Evolutionary conservation across 2,329 filamentous ascomycete genomes (phyloP), one percentile per base, ranked within the genome.

Genomic region (Penicillium sp.): DNA sequence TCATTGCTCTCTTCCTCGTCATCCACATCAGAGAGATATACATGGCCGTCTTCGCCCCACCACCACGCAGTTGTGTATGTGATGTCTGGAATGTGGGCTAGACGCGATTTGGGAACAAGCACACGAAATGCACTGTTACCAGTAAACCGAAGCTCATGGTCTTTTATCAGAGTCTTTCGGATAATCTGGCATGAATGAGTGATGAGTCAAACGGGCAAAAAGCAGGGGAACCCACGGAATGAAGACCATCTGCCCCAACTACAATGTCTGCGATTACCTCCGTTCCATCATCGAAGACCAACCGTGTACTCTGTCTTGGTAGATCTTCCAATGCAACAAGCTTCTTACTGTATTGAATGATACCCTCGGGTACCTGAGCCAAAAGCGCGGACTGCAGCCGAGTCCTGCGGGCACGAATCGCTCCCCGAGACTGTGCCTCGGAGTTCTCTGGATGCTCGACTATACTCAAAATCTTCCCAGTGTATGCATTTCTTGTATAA

Each of bases 201-300:
- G 1, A 27, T 13, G 4, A 36, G 39, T 21, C 0, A 5, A 43
- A 14, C n/a, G 29, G 4, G 14, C 18, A 16, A 11, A 18, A 42
- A n/a, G 21, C 36, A n/a, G 1, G 2, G 31, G 34, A 22, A 55
- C 68, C 34, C 59, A 80, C 76, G 4, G 79, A 82, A 53, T 79
- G 75, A 48, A 83, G 82, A 2, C 81, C 79, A 60, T 84, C 79
- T 4, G 79, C 81, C 0, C 80, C 81, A 2, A 84, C 73, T 1
- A 83, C 71, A 0, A 83, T 63, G 56, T 82, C 80, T 2, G 74
- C 74, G 14, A 53, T 56, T 2, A 52, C 52, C 11, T 72, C 64
- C 2, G 73, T 74, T 0, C 75, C 75, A 57, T 84, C 80, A 11
- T 76, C 70, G 53, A 85, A 84, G 0, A 53, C 44, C 9, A 83